Conservation (phyloP, 2,329 filamentous ascomycete genomes). For the Chrysoporthe puriensis region DNA sequence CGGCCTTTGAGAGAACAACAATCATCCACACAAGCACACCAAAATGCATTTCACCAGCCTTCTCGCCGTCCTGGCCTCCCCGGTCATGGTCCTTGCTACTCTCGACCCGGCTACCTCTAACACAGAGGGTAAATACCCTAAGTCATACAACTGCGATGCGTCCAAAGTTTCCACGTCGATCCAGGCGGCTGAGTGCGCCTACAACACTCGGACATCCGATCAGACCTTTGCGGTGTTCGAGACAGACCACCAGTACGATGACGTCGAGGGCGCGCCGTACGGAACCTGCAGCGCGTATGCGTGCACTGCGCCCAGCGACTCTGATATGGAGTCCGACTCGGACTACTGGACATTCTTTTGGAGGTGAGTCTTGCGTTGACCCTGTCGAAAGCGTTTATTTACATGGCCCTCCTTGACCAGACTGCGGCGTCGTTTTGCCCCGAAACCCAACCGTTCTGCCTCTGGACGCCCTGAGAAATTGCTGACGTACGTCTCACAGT, state of each 20-base stretch:
- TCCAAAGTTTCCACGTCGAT: conserved; percentile 41
- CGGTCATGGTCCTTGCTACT: conserved; percentile 32
- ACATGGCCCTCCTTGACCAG: not conserved
- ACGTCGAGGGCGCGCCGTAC: conserved; percentile 48
- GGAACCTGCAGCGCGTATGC: conserved; percentile 50
- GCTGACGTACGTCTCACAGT: conserved; percentile 8
- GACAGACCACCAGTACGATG: conserved; percentile 50
- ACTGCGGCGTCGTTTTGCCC: conserved; percentile 13
- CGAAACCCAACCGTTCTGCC: conserved; percentile 12
- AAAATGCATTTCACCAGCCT: conserved; percentile 24
- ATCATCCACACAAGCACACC: not conserved
- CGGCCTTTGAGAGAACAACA: not conserved
- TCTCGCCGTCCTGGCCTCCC: conserved; percentile 20
- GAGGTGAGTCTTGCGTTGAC: conserved; percentile 28
- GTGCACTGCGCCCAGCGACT: conserved; percentile 39
- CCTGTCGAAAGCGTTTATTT: no score
- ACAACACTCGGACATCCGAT: conserved; percentile 41
- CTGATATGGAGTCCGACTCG: conserved; percentile 36
- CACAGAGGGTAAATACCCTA: conserved; percentile 41
- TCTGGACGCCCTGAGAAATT: conserved; percentile 1
- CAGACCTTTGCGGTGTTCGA: conserved; percentile 44
- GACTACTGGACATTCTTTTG: conserved; percentile 50
- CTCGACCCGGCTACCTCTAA: conserved; percentile 41
- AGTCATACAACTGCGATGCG: conserved; percentile 36
- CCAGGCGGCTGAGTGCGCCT: conserved; percentile 43